Conservation (phyloP, 495 filamentous ascomycete genomes). For the Aspergillus wentii region DNA sequence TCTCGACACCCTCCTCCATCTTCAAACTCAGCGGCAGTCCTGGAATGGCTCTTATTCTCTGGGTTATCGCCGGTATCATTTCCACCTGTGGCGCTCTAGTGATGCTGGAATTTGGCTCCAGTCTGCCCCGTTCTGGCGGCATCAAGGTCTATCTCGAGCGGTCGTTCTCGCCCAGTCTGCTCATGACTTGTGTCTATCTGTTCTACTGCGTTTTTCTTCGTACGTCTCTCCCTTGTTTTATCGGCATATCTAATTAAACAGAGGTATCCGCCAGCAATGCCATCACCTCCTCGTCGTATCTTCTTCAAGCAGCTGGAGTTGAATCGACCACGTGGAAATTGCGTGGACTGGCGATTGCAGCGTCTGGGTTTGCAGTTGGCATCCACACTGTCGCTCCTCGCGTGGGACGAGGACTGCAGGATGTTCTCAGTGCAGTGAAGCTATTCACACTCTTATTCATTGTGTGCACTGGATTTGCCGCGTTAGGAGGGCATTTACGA, state of each 20-base stretch:
- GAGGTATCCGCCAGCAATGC: conserved; percentile 24
- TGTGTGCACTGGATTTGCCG: conserved; percentile 35
- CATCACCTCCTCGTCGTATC: conserved; percentile 19
- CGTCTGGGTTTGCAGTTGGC: conserved; percentile 22
- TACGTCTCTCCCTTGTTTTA: conserved; percentile 1
- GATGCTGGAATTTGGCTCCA: conserved; percentile 60
- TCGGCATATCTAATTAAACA: background rate
- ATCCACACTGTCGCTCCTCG: conserved; percentile 22
- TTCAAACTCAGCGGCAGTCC: conserved; percentile 56
- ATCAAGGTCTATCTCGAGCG: conserved; percentile 68
- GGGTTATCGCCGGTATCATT: conserved; percentile 55
- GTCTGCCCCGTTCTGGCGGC: conserved; percentile 61
- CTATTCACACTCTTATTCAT: conserved; percentile 37
- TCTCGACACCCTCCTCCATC: conserved; percentile 62
- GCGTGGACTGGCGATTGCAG: conserved; percentile 27
- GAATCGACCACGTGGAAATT: conserved; percentile 23
- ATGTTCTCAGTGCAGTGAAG: conserved; percentile 33
- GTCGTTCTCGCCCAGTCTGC: conserved; percentile 46
- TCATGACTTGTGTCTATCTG: conserved; percentile 44
- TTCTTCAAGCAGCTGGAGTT: conserved; percentile 17
- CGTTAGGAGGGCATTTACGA: conserved; percentile 23
- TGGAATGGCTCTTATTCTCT: conserved; percentile 56
- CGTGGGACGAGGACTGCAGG: conserved; percentile 24
- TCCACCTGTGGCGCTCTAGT: conserved; percentile 55
- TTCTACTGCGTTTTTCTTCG: conserved; percentile 23